Percentiles rank a stretch among this genome's conserved stretches.
Evolutionary conservation across 768 basidiomycete genomes (phyloP).

Genomic region (Leccinum boreale): DNA sequence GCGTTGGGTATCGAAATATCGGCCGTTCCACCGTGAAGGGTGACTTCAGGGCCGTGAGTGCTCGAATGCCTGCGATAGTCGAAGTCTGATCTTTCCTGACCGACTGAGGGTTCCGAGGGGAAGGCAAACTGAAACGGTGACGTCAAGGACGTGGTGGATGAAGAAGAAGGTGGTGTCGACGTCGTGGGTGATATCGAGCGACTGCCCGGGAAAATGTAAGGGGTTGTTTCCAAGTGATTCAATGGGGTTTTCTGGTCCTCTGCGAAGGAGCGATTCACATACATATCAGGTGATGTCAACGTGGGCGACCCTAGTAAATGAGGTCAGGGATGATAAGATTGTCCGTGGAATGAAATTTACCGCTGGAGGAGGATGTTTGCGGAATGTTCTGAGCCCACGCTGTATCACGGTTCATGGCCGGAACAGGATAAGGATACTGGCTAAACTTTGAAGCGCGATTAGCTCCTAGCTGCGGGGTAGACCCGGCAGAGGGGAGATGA

Average conservation of each 20-base stretch:
- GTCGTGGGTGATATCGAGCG: slow-evolving; percentile 70
- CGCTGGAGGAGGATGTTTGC: slow-evolving; percentile 32
- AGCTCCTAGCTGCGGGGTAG: slow-evolving; percentile 31
- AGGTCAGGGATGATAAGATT: slow-evolving; percentile 30
- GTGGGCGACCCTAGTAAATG: slow-evolving; percentile 58
- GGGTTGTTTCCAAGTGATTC: slow-evolving; percentile 48
- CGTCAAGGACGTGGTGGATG: slow-evolving; percentile 59
- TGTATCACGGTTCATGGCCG: slow-evolving; percentile 31
- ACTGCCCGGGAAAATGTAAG: slow-evolving; percentile 62
- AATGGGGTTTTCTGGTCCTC: slow-evolving; percentile 59
- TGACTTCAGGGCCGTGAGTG: slow-evolving; percentile 56
- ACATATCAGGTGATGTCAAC: slow-evolving; percentile 44
- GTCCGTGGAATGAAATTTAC: slow-evolving; percentile 26
- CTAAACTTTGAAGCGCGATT: slow-evolving; percentile 53
- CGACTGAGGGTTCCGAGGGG: slow-evolving; percentile 45
- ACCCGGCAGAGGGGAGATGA: slow-evolving; percentile 23
- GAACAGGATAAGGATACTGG: slow-evolving; percentile 44
- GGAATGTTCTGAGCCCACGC: slow-evolving; percentile 28
- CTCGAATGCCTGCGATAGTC: slow-evolving; percentile 60
- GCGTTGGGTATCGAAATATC: slow-evolving; percentile 59
- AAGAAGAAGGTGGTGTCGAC: slow-evolving; percentile 58
- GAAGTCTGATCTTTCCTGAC: slow-evolving; percentile 60
- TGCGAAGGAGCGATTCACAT: slow-evolving; percentile 41
- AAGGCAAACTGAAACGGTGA: slow-evolving; percentile 68
- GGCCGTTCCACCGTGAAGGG: slow-evolving; percentile 70